These are phyloP conservation scores for Garcia nutans DNA, from an alignment of 345 rosid species.

Conservation along the genomic window DNA sequence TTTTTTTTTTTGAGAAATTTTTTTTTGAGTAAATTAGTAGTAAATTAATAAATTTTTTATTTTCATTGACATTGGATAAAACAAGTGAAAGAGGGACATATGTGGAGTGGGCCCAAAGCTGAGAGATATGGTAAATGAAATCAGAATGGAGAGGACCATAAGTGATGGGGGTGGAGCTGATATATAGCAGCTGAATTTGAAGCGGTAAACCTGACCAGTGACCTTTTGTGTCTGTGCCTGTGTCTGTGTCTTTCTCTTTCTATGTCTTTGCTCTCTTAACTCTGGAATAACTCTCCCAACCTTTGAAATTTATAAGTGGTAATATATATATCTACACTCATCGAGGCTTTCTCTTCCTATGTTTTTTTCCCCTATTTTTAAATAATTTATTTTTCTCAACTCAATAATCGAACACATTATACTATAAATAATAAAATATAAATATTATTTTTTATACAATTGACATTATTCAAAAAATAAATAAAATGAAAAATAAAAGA, in stretches of 20 bases:
- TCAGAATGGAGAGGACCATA: constrained; percentile 26
- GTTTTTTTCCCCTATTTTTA: constrained; percentile 21
- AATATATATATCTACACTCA: constrained; percentile 23
- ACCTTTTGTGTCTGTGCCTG: constrained; percentile 19
- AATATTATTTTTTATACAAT: neutral
- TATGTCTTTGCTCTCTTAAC: constrained; percentile 20
- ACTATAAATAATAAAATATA: constrained; percentile 8
- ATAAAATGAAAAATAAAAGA: neutral
- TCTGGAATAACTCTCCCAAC: constrained; percentile 48
- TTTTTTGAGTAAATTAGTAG: too few relatives aligned
- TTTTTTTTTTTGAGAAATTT: too few relatives aligned
- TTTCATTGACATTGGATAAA: neutral
- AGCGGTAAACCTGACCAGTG: constrained; percentile 21
- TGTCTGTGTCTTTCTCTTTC: constrained; percentile 19
- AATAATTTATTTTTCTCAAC: too few relatives aligned
- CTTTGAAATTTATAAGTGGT: constrained; percentile 30
- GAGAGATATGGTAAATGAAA: constrained; percentile 7
- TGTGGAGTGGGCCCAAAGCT: neutral
- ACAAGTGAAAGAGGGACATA: neutral
- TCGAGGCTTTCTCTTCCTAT: constrained; percentile 39
- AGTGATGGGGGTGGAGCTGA: constrained; percentile 26
- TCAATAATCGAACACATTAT: too few relatives aligned
- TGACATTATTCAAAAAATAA: neutral
- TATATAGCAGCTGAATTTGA: constrained; percentile 31
- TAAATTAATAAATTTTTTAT: too few relatives aligned